Evolutionary conservation across 768 basidiomycete species (phyloP).

Genomic region (Dacryopinax spathularia): DNA sequence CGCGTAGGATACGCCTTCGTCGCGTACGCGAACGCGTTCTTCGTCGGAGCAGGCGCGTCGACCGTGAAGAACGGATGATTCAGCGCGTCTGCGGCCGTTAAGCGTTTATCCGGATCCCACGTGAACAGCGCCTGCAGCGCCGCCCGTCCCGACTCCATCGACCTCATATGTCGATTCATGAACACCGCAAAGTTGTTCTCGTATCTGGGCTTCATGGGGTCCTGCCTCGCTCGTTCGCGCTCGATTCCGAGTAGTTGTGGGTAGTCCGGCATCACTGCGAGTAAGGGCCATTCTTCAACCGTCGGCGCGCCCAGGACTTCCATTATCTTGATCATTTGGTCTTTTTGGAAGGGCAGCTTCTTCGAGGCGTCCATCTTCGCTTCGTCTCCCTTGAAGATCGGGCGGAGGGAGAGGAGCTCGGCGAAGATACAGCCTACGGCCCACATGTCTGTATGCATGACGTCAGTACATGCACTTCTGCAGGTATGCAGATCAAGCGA

Average conservation of each 20-base stretch:
- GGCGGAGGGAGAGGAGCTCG: conserved; percentile 80
- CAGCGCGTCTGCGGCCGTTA: conserved; percentile 71
- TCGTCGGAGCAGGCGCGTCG: not conserved
- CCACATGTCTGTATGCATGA: conserved; percentile 55
- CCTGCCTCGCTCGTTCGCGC: conserved; percentile 27
- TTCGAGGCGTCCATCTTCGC: conserved; percentile 95
- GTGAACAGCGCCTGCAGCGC: conserved; percentile 56
- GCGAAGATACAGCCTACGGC: conserved; percentile 96
- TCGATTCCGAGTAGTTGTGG: conserved; percentile 68
- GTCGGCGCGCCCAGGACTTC: conserved; percentile 82
- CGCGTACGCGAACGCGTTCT: not conserved
- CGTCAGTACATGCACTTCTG: not conserved
- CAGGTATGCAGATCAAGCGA: not conserved
- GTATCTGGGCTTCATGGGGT: not conserved
- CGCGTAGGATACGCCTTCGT: not conserved
- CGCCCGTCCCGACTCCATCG: conserved; percentile 54
- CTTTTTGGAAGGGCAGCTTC: conserved; percentile 90
- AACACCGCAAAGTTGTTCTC: conserved; percentile 28
- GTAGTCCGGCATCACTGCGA: conserved; percentile 79
- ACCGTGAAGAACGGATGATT: conserved; percentile 71
- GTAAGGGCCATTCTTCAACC: conserved; percentile 82
- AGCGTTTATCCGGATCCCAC: conserved; percentile 77
- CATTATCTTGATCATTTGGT: conserved; percentile 90
- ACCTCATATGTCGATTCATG: conserved; percentile 44
- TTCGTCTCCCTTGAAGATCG: conserved; percentile 98